Evolutionary conservation across 441 rosid genomes (phyloP).

Genomic region (Gossypium gossypioides): DNA sequence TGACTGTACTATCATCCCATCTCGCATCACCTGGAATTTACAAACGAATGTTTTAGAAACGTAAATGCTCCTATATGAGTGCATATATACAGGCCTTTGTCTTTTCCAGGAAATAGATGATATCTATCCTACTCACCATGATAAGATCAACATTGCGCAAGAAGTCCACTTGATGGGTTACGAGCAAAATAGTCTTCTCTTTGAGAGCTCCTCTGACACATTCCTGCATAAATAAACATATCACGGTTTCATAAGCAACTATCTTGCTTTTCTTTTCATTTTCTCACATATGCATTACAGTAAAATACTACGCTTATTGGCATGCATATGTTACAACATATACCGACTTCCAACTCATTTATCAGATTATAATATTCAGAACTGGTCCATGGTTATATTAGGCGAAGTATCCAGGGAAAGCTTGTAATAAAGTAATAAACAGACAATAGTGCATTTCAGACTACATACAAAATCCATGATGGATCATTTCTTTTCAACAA

Average conservation of each 20-base stretch:
- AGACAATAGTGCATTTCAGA: not conserved
- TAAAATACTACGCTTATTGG: not conserved
- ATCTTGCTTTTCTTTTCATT: not conserved
- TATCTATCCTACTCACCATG: constrained; percentile 29
- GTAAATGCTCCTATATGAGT: not conserved
- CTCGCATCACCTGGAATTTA: constrained; percentile 63
- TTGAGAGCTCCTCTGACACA: constrained; percentile 77
- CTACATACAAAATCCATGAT: not conserved
- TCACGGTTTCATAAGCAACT: constrained; percentile 1
- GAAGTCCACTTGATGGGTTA: constrained; percentile 93
- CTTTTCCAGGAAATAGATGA: not conserved
- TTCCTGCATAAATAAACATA: constrained; percentile 37
- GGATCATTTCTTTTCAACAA: not conserved
- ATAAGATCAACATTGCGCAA: constrained; percentile 77
- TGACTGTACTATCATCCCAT: constrained; percentile 77
- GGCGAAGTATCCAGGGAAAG: not conserved
- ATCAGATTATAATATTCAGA: not conserved
- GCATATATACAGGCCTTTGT: not conserved
- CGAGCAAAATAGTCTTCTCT: constrained; percentile 73
- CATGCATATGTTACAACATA: not conserved
- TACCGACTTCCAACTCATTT: not conserved
- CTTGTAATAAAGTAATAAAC: not conserved
- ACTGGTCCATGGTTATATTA: not conserved
- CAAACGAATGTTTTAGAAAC: not conserved
- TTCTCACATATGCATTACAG: not conserved